These are phyloP conservation scores for Quercus bicolor DNA, from an alignment of 306 rosid species.

Conservation along the genomic window DNA sequence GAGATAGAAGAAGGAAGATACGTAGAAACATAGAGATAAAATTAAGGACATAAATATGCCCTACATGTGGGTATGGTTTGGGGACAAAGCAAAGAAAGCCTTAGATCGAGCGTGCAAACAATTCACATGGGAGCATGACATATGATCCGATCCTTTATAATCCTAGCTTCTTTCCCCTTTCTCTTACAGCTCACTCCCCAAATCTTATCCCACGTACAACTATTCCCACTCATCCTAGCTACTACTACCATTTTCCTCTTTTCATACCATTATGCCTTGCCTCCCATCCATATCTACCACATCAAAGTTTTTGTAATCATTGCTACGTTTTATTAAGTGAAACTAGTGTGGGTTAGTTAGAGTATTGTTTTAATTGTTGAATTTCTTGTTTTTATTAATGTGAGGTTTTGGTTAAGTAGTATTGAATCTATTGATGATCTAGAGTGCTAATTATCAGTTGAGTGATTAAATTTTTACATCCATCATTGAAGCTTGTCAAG, in stretches of 20 bases:
- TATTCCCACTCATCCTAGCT: slow-evolving; percentile 10
- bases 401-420: too few relatives aligned
- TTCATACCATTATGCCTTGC: slow-evolving; percentile 11
- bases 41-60: slow-evolving; percentile 39
- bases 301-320: too few relatives aligned
- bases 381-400: too few relatives aligned
- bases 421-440: too few relatives aligned
- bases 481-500: too few relatives aligned
- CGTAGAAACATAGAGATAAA: slow-evolving; percentile 31
- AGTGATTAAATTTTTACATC: too few relatives aligned
- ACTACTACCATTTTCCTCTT: slow-evolving; percentile 3
- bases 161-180: slow-evolving; percentile 9
- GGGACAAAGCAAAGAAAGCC: slow-evolving; percentile 63
- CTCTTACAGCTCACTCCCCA: slow-evolving; percentile 37
- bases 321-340: too few relatives aligned
- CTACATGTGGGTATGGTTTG: slow-evolving; percentile 74
- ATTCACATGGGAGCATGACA: slow-evolving; percentile 55
- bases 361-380: too few relatives aligned
- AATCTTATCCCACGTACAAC: background rate
- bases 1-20: slow-evolving; percentile 42
- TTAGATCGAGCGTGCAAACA: slow-evolving; percentile 54
- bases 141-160: slow-evolving; percentile 28
- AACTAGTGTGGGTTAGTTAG: too few relatives aligned
- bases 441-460: too few relatives aligned
- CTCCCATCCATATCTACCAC: slow-evolving; percentile 30